phyloP scores from a whole-genome alignment of 176 grass and related monocot species.

The Metroxylon sagu region DNA sequence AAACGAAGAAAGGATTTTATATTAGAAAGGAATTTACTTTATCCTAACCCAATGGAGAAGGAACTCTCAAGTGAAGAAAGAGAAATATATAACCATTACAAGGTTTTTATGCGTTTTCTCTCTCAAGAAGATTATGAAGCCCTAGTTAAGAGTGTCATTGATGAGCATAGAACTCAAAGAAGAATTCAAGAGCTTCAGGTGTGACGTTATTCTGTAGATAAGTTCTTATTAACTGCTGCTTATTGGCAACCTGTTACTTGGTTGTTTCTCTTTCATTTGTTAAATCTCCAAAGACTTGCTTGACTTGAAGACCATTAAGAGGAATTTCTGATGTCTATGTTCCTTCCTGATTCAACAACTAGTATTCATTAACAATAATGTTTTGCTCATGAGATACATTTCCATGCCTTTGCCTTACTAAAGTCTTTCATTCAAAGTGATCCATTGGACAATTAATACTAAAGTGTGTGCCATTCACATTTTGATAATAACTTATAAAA shows the following conservation, averaged over 20 bases:
- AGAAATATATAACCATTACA: constrained; percentile 72
- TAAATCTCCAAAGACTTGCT: neutral
- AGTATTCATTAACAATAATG: too few relatives aligned
- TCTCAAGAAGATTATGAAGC: constrained; percentile 78
- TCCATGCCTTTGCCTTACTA: too few relatives aligned
- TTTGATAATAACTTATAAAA: too few relatives aligned
- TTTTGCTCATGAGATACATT: too few relatives aligned
- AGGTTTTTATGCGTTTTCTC: constrained; percentile 88
- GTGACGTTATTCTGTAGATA: constrained; percentile 30
- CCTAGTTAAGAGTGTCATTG: constrained; percentile 61
- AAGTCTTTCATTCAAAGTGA: too few relatives aligned
- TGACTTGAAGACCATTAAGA: too few relatives aligned
- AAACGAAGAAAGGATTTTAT: constrained; percentile 97
- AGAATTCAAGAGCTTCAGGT: too few relatives aligned
- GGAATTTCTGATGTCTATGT: too few relatives aligned
- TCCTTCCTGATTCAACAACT: too few relatives aligned
- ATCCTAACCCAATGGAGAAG: constrained; percentile 71
- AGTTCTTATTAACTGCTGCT: too few relatives aligned
- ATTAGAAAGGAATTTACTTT: constrained; percentile 92
- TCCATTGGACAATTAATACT: too few relatives aligned
- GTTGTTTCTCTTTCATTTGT: neutral
- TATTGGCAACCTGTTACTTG: neutral
- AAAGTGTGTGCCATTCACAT: too few relatives aligned
- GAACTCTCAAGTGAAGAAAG: constrained; percentile 84
- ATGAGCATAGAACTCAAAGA: constrained; percentile 76